Conservation (phyloP, 2,329 filamentous ascomycete genomes). For the Cyphellophora attinorum region DNA sequence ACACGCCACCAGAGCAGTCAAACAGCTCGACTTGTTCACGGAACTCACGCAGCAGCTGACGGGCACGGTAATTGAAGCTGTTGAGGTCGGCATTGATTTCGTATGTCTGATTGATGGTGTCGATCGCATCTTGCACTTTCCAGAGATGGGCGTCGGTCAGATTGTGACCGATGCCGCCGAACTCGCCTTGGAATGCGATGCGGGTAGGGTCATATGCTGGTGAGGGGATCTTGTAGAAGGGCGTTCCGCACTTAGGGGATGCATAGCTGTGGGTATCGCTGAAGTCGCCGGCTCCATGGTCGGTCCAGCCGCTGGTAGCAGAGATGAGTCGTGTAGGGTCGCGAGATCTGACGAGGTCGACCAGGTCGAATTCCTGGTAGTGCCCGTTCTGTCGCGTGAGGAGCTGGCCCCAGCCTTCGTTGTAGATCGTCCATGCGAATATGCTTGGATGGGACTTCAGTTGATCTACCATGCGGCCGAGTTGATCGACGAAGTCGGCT, state of each 20-base stretch:
- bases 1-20: conserved; percentile 58
- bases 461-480: conserved; percentile 52
- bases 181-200: conserved; percentile 63
- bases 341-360: conserved; percentile 43
- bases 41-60: conserved; percentile 40
- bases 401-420: conserved; percentile 1
- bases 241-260: conserved; percentile 60
- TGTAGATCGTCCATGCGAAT: conserved; percentile 40
- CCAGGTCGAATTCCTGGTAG: conserved; percentile 48
- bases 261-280: conserved; percentile 65
- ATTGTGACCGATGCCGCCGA: conserved; percentile 60
- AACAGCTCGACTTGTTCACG: conserved; percentile 42
- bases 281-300: conserved; percentile 60
- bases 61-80: conserved; percentile 58
- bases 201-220: conserved; percentile 48
- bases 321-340: conserved; percentile 58
- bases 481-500: conserved; percentile 54
- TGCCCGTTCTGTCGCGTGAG: not conserved
- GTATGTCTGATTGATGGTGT: conserved; percentile 57
- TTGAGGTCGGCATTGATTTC: conserved; percentile 51
- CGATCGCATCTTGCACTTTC: conserved; percentile 51
- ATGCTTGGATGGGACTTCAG: conserved; percentile 58
- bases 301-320: conserved; percentile 55
- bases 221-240: conserved; percentile 52
- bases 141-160: conserved; percentile 55